Base-by-base conservation (phyloP, 2,329 filamentous ascomycete genomes). In the Alternaria novae-zelandiae region DNA sequence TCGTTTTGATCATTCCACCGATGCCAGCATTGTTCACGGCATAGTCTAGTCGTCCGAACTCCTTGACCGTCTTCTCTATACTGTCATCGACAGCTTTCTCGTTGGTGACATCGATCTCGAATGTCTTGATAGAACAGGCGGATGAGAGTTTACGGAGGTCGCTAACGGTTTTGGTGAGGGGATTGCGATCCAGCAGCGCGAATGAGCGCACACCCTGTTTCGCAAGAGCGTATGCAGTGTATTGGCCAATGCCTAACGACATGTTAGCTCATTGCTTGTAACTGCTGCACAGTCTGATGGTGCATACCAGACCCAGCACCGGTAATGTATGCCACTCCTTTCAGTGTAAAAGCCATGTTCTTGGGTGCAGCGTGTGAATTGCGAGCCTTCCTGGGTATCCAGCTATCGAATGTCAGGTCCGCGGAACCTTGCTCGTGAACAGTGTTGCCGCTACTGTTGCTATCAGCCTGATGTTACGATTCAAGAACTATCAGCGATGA, bases 11-110 rank as follows among this genome's bases (percentile, higher is more conserved):
- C 1, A 70, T 69, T 1, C 84, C 85, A 7, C 77, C 77, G 25
- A 88, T 82, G 3, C 86, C 87, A 2, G 86, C 86, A 45, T 86
- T 85, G 69, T 88, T 88, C 54, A 88, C 80, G 0, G 85, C 86
- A 36, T 86, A 80, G 67, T 89, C 86, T 45, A 89, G 77, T 4
- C 86, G 79, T 9, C 85, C 85, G 71, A 88, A 88, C 51, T 78
- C 71, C 13, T 77, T 71, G 2, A 82, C 82, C 0, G 80, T 80
- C 50, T 80, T 71, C 2, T 76, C 74, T 8, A 88, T 74, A 20
- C 79, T 82, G 4, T 76, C 66, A n/a, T 82, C 79, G 7, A 88
- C 81, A 17, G 82, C 78, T 2, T 65, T 70, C 50, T 82, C 78
- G 41, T 82, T 75, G 13, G 80, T 76, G 6, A 88, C 85, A 69